Evolutionary conservation across 176 grass and related monocot species (phyloP).

Genomic region (Areca catechu): DNA sequence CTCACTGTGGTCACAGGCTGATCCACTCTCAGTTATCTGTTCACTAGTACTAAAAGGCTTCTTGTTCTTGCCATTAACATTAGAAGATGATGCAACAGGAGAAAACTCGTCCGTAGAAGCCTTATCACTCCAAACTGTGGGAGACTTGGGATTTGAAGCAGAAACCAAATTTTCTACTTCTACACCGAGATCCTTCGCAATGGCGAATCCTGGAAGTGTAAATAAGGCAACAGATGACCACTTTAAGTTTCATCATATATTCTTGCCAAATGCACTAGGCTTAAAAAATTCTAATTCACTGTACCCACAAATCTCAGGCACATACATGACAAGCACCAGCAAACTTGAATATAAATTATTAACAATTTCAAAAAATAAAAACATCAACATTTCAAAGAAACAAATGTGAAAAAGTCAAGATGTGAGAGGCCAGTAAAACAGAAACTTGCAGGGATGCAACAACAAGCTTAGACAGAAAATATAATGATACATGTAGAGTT

Average conservation of each 20-base stretch:
- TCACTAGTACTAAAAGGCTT: constrained; percentile 39
- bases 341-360: not conserved
- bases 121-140: constrained; percentile 73
- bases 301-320: no score
- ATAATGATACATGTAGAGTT: no score
- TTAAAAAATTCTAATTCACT: no score
- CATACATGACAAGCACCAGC: no score
- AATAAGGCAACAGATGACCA: constrained; percentile 14
- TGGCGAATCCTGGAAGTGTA: constrained; percentile 57
- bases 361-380: not conserved
- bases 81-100: constrained; percentile 66
- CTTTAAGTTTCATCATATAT: constrained; percentile 5
- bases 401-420: not conserved
- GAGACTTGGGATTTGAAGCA: constrained; percentile 36
- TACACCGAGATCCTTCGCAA: constrained; percentile 60
- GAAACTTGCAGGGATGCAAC: not conserved
- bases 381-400: not conserved
- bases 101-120: constrained; percentile 40
- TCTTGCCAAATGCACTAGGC: no score
- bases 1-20: constrained; percentile 74
- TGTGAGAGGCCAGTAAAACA: not conserved
- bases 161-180: constrained; percentile 53
- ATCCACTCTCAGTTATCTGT: constrained; percentile 44
- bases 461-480: not conserved
- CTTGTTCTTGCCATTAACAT: constrained; percentile 53